Conservation (phyloP, 2,329 filamentous ascomycete species). For the Dactylonectria estremocensis region DNA sequence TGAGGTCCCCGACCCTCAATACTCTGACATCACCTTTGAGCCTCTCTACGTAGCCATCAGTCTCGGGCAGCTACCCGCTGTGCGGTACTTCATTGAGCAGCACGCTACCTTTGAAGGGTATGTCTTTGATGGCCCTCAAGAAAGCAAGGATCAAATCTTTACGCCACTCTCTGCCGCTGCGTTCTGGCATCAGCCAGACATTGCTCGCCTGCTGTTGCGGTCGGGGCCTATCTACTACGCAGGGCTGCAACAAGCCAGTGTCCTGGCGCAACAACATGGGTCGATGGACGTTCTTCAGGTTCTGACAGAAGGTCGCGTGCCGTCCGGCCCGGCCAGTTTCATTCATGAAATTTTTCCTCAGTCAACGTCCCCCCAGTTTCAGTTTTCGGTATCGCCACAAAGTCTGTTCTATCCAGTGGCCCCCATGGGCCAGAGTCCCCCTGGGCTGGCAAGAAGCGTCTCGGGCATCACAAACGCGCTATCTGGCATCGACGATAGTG, state of each 20-base stretch:
- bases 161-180: constrained; percentile 49
- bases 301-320: constrained; percentile 26
- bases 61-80: constrained; percentile 42
- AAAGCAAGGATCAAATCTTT: constrained; percentile 37
- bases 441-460: constrained; percentile 17
- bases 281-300: constrained; percentile 38
- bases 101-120: constrained; percentile 44
- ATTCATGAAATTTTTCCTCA: constrained; percentile 33
- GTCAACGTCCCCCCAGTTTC: constrained; percentile 12
- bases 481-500: background rate
- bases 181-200: constrained; percentile 45
- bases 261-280: constrained; percentile 39
- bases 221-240: constrained; percentile 37
- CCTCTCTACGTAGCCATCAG: constrained; percentile 50
- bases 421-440: background rate
- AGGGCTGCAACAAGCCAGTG: constrained; percentile 40
- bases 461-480: constrained; percentile 40
- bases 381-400: constrained; percentile 23
- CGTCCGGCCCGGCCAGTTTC: constrained; percentile 16
- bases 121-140: constrained; percentile 29
- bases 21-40: constrained; percentile 48
- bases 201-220: constrained; percentile 42
- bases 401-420: background rate
- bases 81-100: constrained; percentile 34
- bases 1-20: constrained; percentile 29